Evolutionary conservation across 1,284 basidiomycete genomes (phyloP).

Genomic region (Tausonia pullulans): DNA sequence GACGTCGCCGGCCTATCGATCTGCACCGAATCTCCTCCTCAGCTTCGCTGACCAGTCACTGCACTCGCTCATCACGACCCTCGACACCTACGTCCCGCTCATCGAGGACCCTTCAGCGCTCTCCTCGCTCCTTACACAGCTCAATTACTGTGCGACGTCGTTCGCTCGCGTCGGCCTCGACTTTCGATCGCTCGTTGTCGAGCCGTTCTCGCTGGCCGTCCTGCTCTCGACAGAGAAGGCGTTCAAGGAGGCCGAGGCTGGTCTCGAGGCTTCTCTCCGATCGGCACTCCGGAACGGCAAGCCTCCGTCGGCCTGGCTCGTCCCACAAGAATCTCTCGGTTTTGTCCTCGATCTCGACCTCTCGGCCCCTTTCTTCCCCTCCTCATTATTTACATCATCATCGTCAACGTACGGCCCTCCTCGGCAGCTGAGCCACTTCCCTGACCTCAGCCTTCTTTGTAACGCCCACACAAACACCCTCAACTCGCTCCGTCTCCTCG

Average conservation of each 20-base stretch:
- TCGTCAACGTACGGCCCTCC: constrained; percentile 41
- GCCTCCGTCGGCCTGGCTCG: constrained; percentile 25
- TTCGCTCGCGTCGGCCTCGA: constrained; percentile 85
- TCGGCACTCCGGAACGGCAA: constrained; percentile 21
- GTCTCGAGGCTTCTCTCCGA: constrained; percentile 22
- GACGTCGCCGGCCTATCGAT: background rate
- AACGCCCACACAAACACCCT: constrained; percentile 64
- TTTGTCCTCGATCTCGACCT: constrained; percentile 19
- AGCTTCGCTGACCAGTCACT: constrained; percentile 45
- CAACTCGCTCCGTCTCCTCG: constrained; percentile 70
- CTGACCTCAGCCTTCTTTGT: constrained; percentile 60
- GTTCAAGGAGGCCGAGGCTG: constrained; percentile 33
- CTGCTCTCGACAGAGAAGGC: constrained; percentile 37
- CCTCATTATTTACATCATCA: constrained; percentile 9
- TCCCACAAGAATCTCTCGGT: constrained; percentile 27
- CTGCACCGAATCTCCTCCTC: constrained; percentile 44
- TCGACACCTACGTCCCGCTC: constrained; percentile 39
- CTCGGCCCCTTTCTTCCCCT: background rate
- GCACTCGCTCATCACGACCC: constrained; percentile 40
- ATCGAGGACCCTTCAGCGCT: constrained; percentile 53
- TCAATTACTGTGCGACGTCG: constrained; percentile 83
- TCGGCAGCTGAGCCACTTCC: constrained; percentile 55
- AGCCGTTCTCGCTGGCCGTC: constrained; percentile 54
- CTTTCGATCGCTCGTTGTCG: constrained; percentile 55
- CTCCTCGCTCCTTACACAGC: constrained; percentile 74